Evolutionary conservation across 1,139 yeast genomes (phyloP).

Genomic region (Meyerozyma athensensis): DNA sequence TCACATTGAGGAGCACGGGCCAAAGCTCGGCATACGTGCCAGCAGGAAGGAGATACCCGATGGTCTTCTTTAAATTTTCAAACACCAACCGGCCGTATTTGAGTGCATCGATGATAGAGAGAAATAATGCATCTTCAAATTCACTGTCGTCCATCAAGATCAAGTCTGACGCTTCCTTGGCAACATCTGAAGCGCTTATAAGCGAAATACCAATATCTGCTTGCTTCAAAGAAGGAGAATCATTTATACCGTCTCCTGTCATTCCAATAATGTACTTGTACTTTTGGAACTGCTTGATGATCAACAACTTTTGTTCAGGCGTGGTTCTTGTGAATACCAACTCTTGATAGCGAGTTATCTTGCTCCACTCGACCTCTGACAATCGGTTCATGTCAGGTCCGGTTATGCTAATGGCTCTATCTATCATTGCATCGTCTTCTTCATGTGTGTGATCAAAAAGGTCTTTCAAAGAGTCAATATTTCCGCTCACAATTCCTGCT

Average conservation of each 20-base stretch:
- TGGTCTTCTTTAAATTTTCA: conserved; percentile 47
- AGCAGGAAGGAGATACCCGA: conserved; percentile 50
- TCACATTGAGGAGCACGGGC: conserved; percentile 46
- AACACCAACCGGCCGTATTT: conserved; percentile 47
- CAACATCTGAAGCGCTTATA: conserved; percentile 50
- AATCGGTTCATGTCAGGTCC: conserved; percentile 35
- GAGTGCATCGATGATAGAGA: conserved; percentile 45
- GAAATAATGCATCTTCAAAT: conserved; percentile 26
- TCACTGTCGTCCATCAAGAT: conserved; percentile 31
- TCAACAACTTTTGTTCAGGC: conserved; percentile 48
- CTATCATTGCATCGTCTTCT: conserved; percentile 10
- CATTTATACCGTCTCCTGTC: conserved; percentile 54
- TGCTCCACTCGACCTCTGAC: conserved; percentile 42
- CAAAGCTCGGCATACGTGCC: conserved; percentile 51
- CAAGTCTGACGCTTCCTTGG: conserved; percentile 55
- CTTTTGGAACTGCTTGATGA: conserved; percentile 45
- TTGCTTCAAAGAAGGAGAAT: conserved; percentile 48
- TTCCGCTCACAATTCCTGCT: no score
- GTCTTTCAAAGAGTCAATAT: no score
- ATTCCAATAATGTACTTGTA: conserved; percentile 43
- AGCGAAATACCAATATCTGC: conserved; percentile 53
- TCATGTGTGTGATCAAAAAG: no score
- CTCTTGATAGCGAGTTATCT: conserved; percentile 31
- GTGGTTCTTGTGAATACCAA: conserved; percentile 51
- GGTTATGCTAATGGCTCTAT: conserved; percentile 30